A percentile compares a stretch with the other conserved stretches of the same genome.
Evolutionary conservation across 2,329 filamentous ascomycete genomes (phyloP).

Genomic region (Beauveria sp.): DNA sequence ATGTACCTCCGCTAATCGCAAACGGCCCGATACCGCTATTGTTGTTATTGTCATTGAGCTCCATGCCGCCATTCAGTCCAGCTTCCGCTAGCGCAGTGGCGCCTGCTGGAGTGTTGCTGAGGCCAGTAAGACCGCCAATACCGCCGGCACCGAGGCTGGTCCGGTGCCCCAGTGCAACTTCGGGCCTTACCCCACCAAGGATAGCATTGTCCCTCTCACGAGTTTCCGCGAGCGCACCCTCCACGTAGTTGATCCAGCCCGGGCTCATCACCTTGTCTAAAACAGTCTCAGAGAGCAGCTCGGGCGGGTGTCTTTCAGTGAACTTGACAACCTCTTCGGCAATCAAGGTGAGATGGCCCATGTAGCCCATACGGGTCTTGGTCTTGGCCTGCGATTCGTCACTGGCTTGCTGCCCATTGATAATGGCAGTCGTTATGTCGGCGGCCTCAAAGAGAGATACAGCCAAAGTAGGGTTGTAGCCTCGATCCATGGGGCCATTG

Average conservation of each 20-base stretch:
- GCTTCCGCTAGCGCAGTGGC: slow-evolving; percentile 72
- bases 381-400: slow-evolving; percentile 77
- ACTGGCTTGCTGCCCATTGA: slow-evolving; percentile 79
- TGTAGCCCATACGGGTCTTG: slow-evolving; percentile 92
- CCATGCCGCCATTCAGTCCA: slow-evolving; percentile 69
- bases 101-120: slow-evolving; percentile 31
- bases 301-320: slow-evolving; percentile 84
- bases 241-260: slow-evolving; percentile 91
- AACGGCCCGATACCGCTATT: slow-evolving; percentile 64
- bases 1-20: slow-evolving; percentile 62
- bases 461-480: slow-evolving; percentile 82
- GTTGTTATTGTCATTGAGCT: slow-evolving; percentile 54
- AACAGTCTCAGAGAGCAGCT: slow-evolving; percentile 75
- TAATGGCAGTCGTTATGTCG: slow-evolving; percentile 82
- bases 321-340: slow-evolving; percentile 99
- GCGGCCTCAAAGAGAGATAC: slow-evolving; percentile 90
- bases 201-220: slow-evolving; percentile 97
- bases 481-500: slow-evolving; percentile 94
- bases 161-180: slow-evolving; percentile 76
- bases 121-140: slow-evolving; percentile 40
- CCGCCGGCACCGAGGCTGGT: slow-evolving; percentile 46
- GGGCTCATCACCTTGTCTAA: slow-evolving; percentile 82
- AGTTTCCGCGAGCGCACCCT: slow-evolving; percentile 86
- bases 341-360: slow-evolving; percentile 95
- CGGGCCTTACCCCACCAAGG: slow-evolving; percentile 85